Conservation (phyloP, 768 basidiomycete species). For the Psilocybe tampanensis region DNA sequence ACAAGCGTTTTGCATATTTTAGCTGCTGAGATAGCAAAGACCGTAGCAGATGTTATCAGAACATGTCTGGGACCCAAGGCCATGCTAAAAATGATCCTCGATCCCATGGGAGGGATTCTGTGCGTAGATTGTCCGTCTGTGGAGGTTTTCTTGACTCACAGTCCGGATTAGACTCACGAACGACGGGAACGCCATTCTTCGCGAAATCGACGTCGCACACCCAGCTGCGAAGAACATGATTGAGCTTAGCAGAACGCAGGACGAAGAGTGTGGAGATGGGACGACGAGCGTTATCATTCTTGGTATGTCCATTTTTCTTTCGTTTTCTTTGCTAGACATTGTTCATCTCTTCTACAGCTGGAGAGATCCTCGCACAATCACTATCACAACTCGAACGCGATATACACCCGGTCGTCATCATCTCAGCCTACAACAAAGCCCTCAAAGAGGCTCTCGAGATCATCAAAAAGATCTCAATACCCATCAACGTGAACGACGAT, state of each 20-base stretch:
- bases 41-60: conserved; percentile 96
- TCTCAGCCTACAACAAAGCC: conserved; percentile 96
- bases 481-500: conserved; percentile 86
- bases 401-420: conserved; percentile 99
- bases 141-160: background rate
- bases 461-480: conserved; percentile 84
- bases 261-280: conserved; percentile 98
- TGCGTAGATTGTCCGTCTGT: conserved; percentile 28
- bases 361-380: conserved; percentile 96
- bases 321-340: background rate
- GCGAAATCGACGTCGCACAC: conserved; percentile 98
- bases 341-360: conserved; percentile 48
- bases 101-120: conserved; percentile 99
- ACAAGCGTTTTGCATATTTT: background rate
- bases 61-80: conserved; percentile 97
- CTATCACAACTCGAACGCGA: conserved; percentile 91
- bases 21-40: conserved; percentile 46
- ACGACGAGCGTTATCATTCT: conserved; percentile 98
- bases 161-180: conserved; percentile 77
- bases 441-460: conserved; percentile 90
- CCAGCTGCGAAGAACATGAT: conserved; percentile 99
- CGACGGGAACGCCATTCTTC: conserved; percentile 97
- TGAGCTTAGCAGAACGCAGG: conserved; percentile 95
- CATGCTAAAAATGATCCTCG: conserved; percentile 99
- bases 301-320: conserved; percentile 49